Evolutionary conservation across 1,284 basidiomycete genomes (phyloP).

Genomic region (Apiotrichum montevideense): DNA sequence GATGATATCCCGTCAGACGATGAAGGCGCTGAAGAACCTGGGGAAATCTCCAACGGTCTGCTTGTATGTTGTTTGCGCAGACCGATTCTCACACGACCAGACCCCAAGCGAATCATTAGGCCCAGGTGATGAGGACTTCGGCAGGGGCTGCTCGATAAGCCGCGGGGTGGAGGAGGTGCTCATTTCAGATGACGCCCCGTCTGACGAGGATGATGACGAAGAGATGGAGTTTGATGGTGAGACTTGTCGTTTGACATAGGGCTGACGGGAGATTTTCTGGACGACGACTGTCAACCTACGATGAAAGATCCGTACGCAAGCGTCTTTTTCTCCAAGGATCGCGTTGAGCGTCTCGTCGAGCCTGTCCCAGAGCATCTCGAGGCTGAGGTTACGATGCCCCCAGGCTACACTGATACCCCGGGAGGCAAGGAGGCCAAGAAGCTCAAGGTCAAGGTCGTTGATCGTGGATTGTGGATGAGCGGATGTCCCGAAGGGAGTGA

Average conservation of each 20-base stretch:
- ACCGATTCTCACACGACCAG: neutral
- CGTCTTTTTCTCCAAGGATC: slow-evolving; percentile 82
- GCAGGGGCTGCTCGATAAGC: neutral
- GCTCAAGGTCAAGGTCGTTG: slow-evolving; percentile 59
- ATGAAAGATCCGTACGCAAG: slow-evolving; percentile 74
- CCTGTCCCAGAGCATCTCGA: slow-evolving; percentile 55
- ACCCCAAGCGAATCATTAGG: neutral
- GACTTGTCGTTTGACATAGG: neutral
- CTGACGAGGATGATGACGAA: slow-evolving; percentile 48
- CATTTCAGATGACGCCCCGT: slow-evolving; percentile 18
- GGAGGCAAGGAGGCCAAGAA: slow-evolving; percentile 42
- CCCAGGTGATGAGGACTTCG: too few relatives aligned
- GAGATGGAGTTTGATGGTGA: slow-evolving; percentile 21
- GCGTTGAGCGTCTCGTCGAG: slow-evolving; percentile 77
- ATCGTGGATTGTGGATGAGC: slow-evolving; percentile 91
- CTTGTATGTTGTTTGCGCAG: neutral
- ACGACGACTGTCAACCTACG: slow-evolving; percentile 35
- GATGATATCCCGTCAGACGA: slow-evolving; percentile 54
- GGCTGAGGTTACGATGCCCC: slow-evolving; percentile 2
- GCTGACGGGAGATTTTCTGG: slow-evolving; percentile 4
- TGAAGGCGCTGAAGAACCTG: slow-evolving; percentile 47
- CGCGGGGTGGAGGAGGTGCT: neutral
- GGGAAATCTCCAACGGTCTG: neutral
- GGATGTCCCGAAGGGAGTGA: slow-evolving; percentile 75
- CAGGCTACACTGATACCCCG: slow-evolving; percentile 11